phyloP scores from a whole-genome alignment of 371 early-diverging fungal species.

The Astathelohania contejeani region DNA sequence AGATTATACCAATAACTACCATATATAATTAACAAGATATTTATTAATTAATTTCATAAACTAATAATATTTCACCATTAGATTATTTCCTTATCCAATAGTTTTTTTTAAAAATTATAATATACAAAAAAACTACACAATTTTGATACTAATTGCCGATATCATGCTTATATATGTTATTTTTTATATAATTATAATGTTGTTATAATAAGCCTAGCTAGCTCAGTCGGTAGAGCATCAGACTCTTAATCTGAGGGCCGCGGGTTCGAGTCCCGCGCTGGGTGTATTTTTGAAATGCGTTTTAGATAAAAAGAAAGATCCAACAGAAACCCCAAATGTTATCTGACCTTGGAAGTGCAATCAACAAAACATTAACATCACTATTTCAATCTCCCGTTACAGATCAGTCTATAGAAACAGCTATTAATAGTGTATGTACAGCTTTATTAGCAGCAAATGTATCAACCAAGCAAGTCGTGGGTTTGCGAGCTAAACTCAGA shows the following conservation, averaged over 20 bases:
- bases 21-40: too few species aligned
- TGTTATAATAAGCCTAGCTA: slow-evolving; percentile 73
- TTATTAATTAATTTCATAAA: too few species aligned
- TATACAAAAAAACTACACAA: too few species aligned
- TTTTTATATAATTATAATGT: too few species aligned
- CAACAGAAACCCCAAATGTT: slow-evolving; percentile 32
- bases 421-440: slow-evolving; percentile 44
- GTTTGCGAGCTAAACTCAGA: slow-evolving; percentile 67
- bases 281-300: slow-evolving; percentile 52
- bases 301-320: too few species aligned
- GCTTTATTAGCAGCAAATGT: slow-evolving; percentile 47
- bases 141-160: too few species aligned
- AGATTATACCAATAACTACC: too few species aligned
- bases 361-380: slow-evolving; percentile 12
- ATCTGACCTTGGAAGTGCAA: slow-evolving; percentile 37
- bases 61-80: too few species aligned
- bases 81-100: too few species aligned
- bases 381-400: slow-evolving; percentile 22
- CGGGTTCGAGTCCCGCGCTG: slow-evolving; percentile 78
- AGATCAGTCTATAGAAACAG: slow-evolving; percentile 4
- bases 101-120: too few species aligned
- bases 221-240: slow-evolving; percentile 88
- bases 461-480: slow-evolving; percentile 28
- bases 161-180: too few species aligned
- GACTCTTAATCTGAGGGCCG: slow-evolving; percentile 86